phyloP scores from a whole-genome alignment of 805 yeast species.

The Ogataea siamensis region DNA sequence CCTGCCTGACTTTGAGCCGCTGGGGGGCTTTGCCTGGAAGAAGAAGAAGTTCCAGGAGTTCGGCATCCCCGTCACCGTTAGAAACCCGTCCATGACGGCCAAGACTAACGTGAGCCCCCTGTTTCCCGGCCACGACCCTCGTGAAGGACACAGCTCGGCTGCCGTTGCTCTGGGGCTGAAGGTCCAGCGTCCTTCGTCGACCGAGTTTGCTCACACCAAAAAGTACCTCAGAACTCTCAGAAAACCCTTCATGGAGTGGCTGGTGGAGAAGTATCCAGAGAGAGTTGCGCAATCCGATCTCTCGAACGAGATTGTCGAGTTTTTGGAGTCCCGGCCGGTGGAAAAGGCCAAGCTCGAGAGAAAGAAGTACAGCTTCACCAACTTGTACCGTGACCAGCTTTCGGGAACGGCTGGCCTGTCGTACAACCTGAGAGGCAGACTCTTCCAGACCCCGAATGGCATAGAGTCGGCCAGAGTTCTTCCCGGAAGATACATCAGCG shows the following conservation, averaged over 20 bases:
- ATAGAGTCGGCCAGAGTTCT: slow-evolving; percentile 47
- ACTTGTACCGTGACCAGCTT: slow-evolving; percentile 22
- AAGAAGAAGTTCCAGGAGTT: slow-evolving; percentile 67
- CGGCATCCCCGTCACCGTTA: slow-evolving; percentile 46
- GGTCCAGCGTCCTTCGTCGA: slow-evolving; percentile 23
- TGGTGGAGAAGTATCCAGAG: slow-evolving; percentile 50
- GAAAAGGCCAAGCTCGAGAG: slow-evolving; percentile 9
- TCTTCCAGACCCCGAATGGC: slow-evolving; percentile 71
- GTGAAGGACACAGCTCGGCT: slow-evolving; percentile 26
- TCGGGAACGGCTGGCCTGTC: slow-evolving; percentile 77
- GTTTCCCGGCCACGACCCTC: slow-evolving; percentile 33
- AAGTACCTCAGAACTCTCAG: slow-evolving; percentile 46
- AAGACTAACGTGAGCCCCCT: slow-evolving; percentile 36
- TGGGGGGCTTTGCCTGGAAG: slow-evolving; percentile 57
- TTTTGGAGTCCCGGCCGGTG: slow-evolving; percentile 32
- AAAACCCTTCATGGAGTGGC: slow-evolving; percentile 52
- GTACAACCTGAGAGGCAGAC: slow-evolving; percentile 65
- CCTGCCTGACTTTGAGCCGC: slow-evolving; percentile 69
- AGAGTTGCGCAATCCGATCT: slow-evolving; percentile 35
- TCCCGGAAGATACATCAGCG: slow-evolving; percentile 64
- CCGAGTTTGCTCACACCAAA: slow-evolving; percentile 29
- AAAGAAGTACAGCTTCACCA: slow-evolving; percentile 15
- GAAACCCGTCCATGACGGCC: slow-evolving; percentile 6
- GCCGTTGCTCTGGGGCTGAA: slow-evolving; percentile 26
- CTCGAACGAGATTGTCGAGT: slow-evolving; percentile 39